Evolutionary conservation across 129 eudicot species (phyloP).

Genomic region (Oenanthe sinensis): DNA sequence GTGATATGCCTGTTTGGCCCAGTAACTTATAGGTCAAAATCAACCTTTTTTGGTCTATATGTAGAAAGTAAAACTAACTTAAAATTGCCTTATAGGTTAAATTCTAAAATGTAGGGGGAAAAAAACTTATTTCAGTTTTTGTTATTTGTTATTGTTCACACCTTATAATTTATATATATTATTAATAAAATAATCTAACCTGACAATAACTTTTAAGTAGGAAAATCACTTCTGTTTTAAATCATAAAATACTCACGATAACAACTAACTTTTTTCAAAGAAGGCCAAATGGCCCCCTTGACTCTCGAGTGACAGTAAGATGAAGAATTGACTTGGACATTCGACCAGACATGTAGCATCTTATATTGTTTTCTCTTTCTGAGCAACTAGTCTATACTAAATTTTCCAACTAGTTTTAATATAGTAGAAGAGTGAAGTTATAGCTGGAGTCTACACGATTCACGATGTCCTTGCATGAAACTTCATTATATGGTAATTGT

Average conservation of each 20-base stretch:
- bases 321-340: not conserved
- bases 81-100: too few species aligned
- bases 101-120: too few species aligned
- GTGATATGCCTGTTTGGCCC: not conserved
- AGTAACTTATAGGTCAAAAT: not conserved
- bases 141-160: too few species aligned
- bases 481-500: not conserved
- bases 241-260: too few species aligned
- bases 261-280: not conserved
- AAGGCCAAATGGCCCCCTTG: not conserved
- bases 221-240: too few species aligned
- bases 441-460: not conserved
- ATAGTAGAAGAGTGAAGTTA: not conserved
- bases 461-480: not conserved
- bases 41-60: not conserved
- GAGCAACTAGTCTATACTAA: not conserved
- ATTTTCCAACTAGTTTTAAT: not conserved
- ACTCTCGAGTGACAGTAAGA: not conserved
- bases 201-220: too few species aligned
- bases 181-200: too few species aligned
- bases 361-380: not conserved
- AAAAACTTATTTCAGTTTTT: too few species aligned
- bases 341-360: not conserved
- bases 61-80: not conserved
- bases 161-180: too few species aligned